Evolutionary conservation across 805 yeast genomes (phyloP), one percentile per base, ranked within the genome.

Genomic region (Sugiyamaella americana): DNA sequence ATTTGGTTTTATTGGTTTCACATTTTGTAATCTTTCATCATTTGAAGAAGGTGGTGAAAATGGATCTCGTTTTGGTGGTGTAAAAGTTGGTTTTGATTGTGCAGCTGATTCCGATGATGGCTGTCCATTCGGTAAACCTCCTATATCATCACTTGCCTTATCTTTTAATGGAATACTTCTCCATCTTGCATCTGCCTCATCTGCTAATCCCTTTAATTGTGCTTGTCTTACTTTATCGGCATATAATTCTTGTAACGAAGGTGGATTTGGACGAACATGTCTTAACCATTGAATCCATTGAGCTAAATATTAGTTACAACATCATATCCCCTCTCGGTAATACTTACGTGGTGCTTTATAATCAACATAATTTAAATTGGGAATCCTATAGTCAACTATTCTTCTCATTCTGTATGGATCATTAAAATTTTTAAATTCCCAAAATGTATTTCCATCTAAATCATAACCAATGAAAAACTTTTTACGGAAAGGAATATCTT

Each of bases 271-370:
- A 42, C 93, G 70, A 1, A 85, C 79, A 54, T 76, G 69, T 44
- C 91, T 64, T 18, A 87, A 71, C 95, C 95, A 86, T 60, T 82
- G 89, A 34, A 76, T 68, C 94, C 95, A 86, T 57, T 79, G 87
- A 13, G 87, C 61, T 57, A 51, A 34, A 5, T 41, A 30, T 48
- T 52, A 58, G 46, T 51, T 55, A 34, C 46, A 6, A 4, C 29
- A 2, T 21, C 21, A 50, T 37, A 10, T 20, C 16, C 16, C 21
- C 24, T 10, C 13, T 1, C 10, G 19, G 17, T 23, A 38, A 48
- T 51, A 44, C 59, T 41, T 55, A 53, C 63, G 77, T 16, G 78
- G 76, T 4, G 70, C 61, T 53, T 78, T 79, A 52, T 82, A 81
- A 51, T 81, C 84, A 4, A 74, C 76, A 39, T 76, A 70, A 58